Evolutionary conservation across 805 yeast genomes (phyloP).

Genomic region (Millerozyma acaciae): DNA sequence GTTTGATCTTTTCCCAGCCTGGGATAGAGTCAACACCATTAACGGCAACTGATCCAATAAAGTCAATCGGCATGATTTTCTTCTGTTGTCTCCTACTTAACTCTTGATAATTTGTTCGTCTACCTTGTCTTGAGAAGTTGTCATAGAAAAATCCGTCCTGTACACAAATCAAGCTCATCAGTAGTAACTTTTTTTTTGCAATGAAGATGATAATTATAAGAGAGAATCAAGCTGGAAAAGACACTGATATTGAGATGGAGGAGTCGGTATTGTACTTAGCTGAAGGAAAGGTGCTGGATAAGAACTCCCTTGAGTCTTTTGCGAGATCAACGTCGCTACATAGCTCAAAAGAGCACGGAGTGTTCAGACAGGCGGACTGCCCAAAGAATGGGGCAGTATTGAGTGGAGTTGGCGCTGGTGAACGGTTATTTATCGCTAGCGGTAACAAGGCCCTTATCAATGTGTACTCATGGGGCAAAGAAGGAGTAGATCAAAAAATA

Average conservation of each 20-base stretch:
- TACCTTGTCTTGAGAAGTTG: neutral
- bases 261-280: constrained; percentile 48
- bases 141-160: neutral
- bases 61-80: constrained; percentile 73
- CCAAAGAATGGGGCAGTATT: constrained; percentile 43
- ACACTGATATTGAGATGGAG: too few relatives aligned
- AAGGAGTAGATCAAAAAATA: constrained; percentile 70
- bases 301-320: constrained; percentile 39
- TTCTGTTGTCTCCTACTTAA: neutral
- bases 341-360: constrained; percentile 43
- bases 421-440: constrained; percentile 60
- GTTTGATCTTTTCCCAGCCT: constrained; percentile 58
- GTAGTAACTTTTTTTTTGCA: too few relatives aligned
- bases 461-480: constrained; percentile 67
- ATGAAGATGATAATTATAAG: too few relatives aligned
- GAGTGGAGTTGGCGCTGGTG: constrained; percentile 45
- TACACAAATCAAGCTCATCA: constrained; percentile 7
- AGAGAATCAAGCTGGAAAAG: too few relatives aligned
- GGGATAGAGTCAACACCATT: constrained; percentile 80
- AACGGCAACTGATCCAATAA: constrained; percentile 59
- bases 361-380: constrained; percentile 52
- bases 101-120: neutral
- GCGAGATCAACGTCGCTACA: constrained; percentile 43
- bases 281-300: constrained; percentile 41
- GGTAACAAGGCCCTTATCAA: constrained; percentile 70